Percentiles rank a stretch among this genome's conserved stretches.
Evolutionary conservation across 1,139 yeast species (phyloP).

Genomic region (Suhomyces wounanorum): DNA sequence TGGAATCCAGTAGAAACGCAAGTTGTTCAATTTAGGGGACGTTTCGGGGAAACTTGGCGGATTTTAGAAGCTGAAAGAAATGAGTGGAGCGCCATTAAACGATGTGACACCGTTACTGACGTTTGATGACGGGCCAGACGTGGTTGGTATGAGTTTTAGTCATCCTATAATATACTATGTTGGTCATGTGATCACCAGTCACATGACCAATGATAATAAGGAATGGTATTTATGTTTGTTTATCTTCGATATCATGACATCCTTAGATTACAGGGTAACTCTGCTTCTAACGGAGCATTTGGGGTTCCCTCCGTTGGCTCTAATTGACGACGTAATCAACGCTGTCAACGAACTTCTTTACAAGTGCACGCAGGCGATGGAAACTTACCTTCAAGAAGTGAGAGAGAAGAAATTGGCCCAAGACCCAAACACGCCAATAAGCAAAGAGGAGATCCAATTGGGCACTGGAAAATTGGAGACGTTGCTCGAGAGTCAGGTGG

Average conservation of each 20-base stretch:
- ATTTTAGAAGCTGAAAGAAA: no score
- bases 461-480: conserved; percentile 87
- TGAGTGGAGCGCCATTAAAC: no score
- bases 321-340: conserved; percentile 86
- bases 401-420: conserved; percentile 19
- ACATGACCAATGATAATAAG: not conserved
- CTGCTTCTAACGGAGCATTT: conserved; percentile 80
- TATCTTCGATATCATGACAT: conserved; percentile 1
- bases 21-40: not conserved
- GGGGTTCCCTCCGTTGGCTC: conserved; percentile 83
- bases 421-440: conserved; percentile 15
- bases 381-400: conserved; percentile 54
- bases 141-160: no score
- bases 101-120: no score
- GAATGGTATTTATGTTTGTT: not conserved
- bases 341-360: conserved; percentile 85
- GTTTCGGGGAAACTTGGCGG: not conserved
- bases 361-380: conserved; percentile 80
- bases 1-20: not conserved
- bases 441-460: conserved; percentile 54
- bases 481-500: conserved; percentile 74
- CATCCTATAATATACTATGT: no score
- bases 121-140: no score
- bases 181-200: no score
- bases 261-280: conserved; percentile 44